phyloP scores from a whole-genome alignment of 2,329 filamentous ascomycete genomes.

The Periconia macrospinosa region DNA sequence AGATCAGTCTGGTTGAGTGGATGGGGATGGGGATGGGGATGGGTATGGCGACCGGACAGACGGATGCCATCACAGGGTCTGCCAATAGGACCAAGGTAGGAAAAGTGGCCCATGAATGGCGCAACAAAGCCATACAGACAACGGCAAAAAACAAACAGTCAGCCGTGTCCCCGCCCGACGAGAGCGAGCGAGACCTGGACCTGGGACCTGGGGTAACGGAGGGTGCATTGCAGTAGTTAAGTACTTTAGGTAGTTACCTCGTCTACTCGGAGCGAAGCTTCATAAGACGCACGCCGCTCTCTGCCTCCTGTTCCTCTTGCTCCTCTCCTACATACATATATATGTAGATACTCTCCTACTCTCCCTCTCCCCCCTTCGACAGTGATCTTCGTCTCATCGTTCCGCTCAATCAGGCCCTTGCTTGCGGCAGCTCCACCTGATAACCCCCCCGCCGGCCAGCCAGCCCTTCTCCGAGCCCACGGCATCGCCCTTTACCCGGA shows the following conservation, averaged over 20 bases:
- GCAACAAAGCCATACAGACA: not conserved
- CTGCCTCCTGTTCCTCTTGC: not conserved
- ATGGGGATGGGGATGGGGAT: too few relatives aligned
- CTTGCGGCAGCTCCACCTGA: not conserved
- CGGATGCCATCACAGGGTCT: not conserved
- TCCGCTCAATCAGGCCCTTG: not conserved
- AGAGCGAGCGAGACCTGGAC: too few relatives aligned
- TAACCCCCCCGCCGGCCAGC: conserved; percentile 4
- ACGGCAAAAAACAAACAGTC: not conserved
- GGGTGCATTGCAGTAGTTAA: too few relatives aligned
- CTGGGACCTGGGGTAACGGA: not conserved
- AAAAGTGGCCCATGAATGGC: not conserved
- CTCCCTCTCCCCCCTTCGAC: not conserved
- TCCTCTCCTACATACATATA: not conserved
- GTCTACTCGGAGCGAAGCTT: too few relatives aligned
- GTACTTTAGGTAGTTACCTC: too few relatives aligned
- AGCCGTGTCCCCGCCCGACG: conserved; percentile 2
- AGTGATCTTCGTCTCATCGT: not conserved
- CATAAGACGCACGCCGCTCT: not conserved
- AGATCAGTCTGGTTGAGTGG: too few relatives aligned
- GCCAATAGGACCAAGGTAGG: not conserved
- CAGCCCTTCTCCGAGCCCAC: conserved; percentile 28
- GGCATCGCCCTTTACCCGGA: conserved; percentile 38
- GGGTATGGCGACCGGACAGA: not conserved
- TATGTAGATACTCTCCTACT: too few relatives aligned